These are phyloP conservation scores for Podospora tetraspora DNA, from an alignment of 495 filamentous ascomycete species.

Conservation along the genomic window DNA sequence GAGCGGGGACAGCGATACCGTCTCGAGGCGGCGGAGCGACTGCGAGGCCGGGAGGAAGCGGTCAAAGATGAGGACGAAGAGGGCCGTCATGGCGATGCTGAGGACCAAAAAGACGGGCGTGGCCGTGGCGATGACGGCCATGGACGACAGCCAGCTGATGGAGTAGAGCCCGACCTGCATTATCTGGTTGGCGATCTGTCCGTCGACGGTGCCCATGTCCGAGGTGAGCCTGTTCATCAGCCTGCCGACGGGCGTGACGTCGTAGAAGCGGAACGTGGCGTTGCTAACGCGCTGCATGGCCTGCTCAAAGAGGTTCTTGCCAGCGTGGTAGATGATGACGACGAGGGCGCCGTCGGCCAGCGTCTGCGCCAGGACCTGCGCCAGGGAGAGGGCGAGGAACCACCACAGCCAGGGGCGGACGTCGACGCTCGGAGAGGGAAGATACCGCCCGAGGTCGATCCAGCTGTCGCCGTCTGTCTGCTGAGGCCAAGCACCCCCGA, in stretches of 20 bases:
- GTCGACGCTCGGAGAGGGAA: constrained; percentile 62
- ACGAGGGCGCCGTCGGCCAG: constrained; percentile 57
- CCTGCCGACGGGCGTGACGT: constrained; percentile 75
- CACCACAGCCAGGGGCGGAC: constrained; percentile 67
- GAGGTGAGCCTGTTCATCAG: constrained; percentile 84
- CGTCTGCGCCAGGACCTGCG: constrained; percentile 51
- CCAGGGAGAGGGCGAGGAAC: constrained; percentile 56
- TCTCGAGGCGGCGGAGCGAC: constrained; percentile 72
- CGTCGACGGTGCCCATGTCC: constrained; percentile 79
- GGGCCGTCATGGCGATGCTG: constrained; percentile 54
- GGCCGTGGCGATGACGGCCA: constrained; percentile 67
- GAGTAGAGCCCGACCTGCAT: constrained; percentile 57
- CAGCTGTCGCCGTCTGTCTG: constrained; percentile 25
- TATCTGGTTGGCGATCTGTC: constrained; percentile 66
- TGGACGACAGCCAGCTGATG: constrained; percentile 64
- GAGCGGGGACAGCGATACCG: constrained; percentile 74
- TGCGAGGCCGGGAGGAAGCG: constrained; percentile 77
- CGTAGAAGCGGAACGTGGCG: constrained; percentile 82
- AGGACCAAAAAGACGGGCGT: constrained; percentile 72
- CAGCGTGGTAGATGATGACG: constrained; percentile 67
- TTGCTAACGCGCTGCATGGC: constrained; percentile 64
- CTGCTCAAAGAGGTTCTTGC: constrained; percentile 62
- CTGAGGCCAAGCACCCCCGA: background rate
- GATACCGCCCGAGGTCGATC: constrained; percentile 40
- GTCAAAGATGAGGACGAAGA: constrained; percentile 63